Evolutionary conservation across 225 moss, liverwort and hornwort genomes (phyloP), one percentile per base, ranked within the genome.

Genomic region (Sphagnum tenellum): DNA sequence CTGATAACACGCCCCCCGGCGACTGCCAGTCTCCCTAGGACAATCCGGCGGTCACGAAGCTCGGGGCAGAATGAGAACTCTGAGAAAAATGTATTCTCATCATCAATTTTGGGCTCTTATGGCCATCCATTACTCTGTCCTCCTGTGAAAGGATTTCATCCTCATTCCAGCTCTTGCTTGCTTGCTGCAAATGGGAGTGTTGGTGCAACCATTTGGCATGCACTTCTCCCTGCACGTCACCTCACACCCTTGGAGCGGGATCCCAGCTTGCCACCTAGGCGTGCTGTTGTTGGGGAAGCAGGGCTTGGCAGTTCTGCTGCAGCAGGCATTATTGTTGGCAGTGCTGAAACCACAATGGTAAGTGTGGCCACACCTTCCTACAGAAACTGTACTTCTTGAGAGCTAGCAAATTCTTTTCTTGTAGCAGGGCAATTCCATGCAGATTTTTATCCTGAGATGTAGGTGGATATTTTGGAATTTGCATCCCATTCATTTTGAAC

Each of bases 161-260:
- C 78, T 49, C 90, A 89, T 70, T 82, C 88, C 7, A 87, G 94
- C 76, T 87, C 88, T 11, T 94, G 90, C 72, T 75, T 94, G 70
- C 74, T 89, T 58, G 85, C 87, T 74, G 94, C 81, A 58, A 90
- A 87, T 76, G 87, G 87, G 70, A 81, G 71, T 49, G 71, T 91
- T 51, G 90, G 90, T 70, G 87, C 89, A 55, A 89, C 87, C 5
- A 89, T 91, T 65, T 94, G 90, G 94, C 90, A 91, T 75, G 94
- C 90, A 48, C 85, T 94, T 45, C 71, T 94, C 8, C 94, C 94
- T 44, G 79, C 94, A 10, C 77, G 88, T 45, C 94, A 94, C 73
- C 75, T 94, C 29, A 77, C 81, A 48, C 67, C 72, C n/a, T 73
- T 87, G 64, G 88, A 89, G 47, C 65, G 81, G 76, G 87, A 91